These are phyloP conservation scores for Xylariaceae sp. DNA, from an alignment of 2,329 filamentous ascomycete genomes.

Conservation along the genomic window DNA sequence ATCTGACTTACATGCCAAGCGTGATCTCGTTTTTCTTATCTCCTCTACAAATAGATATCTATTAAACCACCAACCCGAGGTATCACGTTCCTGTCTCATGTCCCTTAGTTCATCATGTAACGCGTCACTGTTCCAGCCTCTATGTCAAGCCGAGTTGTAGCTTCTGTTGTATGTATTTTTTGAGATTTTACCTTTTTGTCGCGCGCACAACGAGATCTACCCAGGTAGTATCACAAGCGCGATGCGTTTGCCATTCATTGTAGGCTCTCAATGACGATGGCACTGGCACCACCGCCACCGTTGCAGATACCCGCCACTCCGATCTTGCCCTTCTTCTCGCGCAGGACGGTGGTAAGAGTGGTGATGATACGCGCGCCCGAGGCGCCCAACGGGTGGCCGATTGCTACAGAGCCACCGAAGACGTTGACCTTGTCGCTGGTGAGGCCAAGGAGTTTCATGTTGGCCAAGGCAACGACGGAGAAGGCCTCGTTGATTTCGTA, in stretches of 20 bases:
- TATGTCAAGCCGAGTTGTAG: no score
- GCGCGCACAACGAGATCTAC: no score
- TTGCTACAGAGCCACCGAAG: conserved; percentile 89
- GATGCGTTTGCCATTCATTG: conserved; percentile 11
- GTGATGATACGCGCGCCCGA: conserved; percentile 92
- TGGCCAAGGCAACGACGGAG: conserved; percentile 91
- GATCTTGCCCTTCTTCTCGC: conserved; percentile 88
- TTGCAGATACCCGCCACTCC: conserved; percentile 96
- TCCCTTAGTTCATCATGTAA: no score
- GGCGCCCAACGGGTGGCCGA: conserved; percentile 91
- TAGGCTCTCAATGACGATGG: conserved; percentile 79
- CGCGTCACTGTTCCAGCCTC: no score
- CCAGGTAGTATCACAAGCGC: no score
- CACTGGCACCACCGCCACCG: conserved; percentile 91
- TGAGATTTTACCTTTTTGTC: no score
- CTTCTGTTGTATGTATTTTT: no score
- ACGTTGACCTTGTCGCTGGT: conserved; percentile 87
- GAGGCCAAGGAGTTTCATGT: conserved; percentile 85
- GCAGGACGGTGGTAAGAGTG: conserved; percentile 83
- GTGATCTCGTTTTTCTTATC: no score
- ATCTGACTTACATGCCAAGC: no score
- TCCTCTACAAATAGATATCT: no score
- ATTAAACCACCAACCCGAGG: no score
- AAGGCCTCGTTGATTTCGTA: conserved; percentile 99
- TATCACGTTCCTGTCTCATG: no score